Percentiles rank a stretch among this genome's conserved stretches.
These are phyloP conservation scores for Lasiosphaeria hispida DNA, from an alignment of 495 filamentous ascomycete genomes.

Conservation along the genomic window DNA sequence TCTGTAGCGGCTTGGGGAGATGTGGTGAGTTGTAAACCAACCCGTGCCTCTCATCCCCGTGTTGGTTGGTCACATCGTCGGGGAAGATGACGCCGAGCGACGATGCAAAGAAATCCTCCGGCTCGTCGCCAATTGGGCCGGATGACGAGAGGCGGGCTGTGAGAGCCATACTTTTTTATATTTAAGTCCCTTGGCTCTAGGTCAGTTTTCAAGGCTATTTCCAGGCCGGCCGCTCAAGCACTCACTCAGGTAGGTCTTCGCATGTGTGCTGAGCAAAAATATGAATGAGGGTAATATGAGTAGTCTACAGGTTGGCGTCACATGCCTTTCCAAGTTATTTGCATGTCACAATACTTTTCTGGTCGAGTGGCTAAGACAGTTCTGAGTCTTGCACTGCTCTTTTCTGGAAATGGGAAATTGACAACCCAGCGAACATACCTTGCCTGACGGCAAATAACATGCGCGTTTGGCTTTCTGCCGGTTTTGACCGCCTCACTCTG, in stretches of 20 bases:
- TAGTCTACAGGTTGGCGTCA: no score
- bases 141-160: conserved; percentile 42
- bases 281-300: no score
- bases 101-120: conserved; percentile 65
- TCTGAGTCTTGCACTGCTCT: not conserved
- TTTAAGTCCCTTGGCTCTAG: not conserved
- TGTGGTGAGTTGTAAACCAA: conserved; percentile 65
- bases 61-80: conserved; percentile 68
- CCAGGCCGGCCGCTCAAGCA: no score
- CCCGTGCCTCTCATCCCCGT: conserved; percentile 66
- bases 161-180: conserved; percentile 34
- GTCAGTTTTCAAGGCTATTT: not conserved
- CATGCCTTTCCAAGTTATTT: no score
- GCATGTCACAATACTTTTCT: no score
- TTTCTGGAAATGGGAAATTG: not conserved
- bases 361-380: no score
- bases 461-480: no score
- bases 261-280: no score
- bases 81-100: conserved; percentile 72
- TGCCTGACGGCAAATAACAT: not conserved
- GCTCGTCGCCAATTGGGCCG: conserved; percentile 30
- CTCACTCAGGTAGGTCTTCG: no score
- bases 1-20: conserved; percentile 42
- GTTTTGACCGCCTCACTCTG: no score
- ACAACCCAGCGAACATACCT: no score